Percentiles rank a stretch among this genome's conserved stretches.
phyloP scores from a whole-genome alignment of 441 rosid genomes.

The Iberis amara region DNA sequence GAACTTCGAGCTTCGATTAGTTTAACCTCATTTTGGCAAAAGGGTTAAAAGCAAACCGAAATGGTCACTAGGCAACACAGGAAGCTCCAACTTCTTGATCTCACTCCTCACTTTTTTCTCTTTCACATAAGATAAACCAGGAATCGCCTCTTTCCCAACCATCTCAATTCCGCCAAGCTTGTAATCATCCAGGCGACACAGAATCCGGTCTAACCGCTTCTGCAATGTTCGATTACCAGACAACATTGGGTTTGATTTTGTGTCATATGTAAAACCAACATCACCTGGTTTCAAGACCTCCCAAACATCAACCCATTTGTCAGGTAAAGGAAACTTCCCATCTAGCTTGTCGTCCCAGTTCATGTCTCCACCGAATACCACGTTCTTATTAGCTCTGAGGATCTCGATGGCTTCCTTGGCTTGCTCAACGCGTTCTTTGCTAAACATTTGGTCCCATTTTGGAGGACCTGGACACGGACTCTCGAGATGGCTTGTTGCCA shows the following conservation, averaged over 20 bases:
- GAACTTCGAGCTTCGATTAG: conserved; percentile 17
- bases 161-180: conserved; percentile 54
- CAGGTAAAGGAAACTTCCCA: conserved; percentile 61
- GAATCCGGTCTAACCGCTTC: conserved; percentile 69
- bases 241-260: conserved; percentile 80
- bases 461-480: conserved; percentile 93
- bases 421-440: conserved; percentile 78
- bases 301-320: conserved; percentile 79
- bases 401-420: conserved; percentile 51
- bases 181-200: conserved; percentile 60
- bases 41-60: conserved; percentile 81
- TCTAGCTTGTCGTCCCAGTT: conserved; percentile 92
- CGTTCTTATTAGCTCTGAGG: conserved; percentile 55
- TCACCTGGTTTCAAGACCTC: conserved; percentile 59
- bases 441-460: conserved; percentile 94
- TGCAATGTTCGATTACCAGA: conserved; percentile 63
- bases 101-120: conserved; percentile 73
- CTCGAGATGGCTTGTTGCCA: conserved; percentile 95
- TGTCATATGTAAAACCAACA: conserved; percentile 80
- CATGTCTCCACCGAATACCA: conserved; percentile 84
- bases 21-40: conserved; percentile 29
- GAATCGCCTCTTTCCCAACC: conserved; percentile 83
- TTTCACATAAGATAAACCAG: conserved; percentile 55
- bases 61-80: conserved; percentile 93
- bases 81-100: conserved; percentile 56